Base-by-base conservation (phyloP, 106 monocot genomes). In the Iris macrosiphon region DNA sequence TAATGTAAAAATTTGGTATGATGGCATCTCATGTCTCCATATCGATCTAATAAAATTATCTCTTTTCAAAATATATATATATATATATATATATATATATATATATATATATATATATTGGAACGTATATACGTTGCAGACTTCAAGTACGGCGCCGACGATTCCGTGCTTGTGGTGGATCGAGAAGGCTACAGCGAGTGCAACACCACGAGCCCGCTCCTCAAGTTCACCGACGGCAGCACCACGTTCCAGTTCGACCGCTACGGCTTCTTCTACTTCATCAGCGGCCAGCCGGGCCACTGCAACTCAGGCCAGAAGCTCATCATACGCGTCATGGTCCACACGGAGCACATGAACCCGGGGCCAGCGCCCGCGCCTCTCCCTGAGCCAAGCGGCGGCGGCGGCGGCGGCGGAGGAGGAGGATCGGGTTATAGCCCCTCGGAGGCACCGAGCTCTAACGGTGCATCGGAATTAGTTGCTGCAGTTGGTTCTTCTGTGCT, bases 251-350 rank as follows among this genome's bases (percentile, higher is more conserved):
- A 12, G 14, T 80, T 85, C 58, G 42, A 72, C 65, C 76, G 72
- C 46, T 25, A 73, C 27, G 85, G 85, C 27, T 70, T 59, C 73
- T 85, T 76, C 72, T 85, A 73, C 72, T 85, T 85, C 70, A 66
- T 80, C 50, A 80, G 70, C 32, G 85, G 80, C 4, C 31, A 61
- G 49, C 61, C 57, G 2, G 69, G 54, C 1, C 79, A 85, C 66
- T 85, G 85, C 62, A 14, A 54, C 26, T 18, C 76, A 4, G 85
- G 80, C 1, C 68, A 85, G 73, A 80, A 62, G 75, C 58, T 80
- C 26, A 68, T 73, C 38, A 25, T 85, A 1, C 72, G 85, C 0
- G 85, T 85, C 33, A 85, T 85, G 80, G 85, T 75, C 54, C 80
- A 85, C 57, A 56, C 68, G 1, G 48, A 10, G 14, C 0, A 26